A percentile compares a stretch with the other conserved stretches of the same genome.
These are phyloP conservation scores for Calycina herbarum DNA, from an alignment of 2,329 filamentous ascomycete species.

Conservation along the genomic window DNA sequence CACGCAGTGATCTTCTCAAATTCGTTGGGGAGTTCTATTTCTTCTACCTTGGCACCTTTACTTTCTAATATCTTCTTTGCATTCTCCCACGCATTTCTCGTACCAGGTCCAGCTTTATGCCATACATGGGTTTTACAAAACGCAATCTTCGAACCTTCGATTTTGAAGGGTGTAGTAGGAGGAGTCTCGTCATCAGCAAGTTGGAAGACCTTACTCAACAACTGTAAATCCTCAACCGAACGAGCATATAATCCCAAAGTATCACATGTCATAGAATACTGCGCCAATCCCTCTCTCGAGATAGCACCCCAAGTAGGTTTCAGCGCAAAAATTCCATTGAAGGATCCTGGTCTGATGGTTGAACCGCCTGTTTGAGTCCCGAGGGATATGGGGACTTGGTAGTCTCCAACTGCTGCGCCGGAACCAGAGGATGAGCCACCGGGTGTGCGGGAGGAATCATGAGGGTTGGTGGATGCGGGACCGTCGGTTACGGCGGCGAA, in stretches of 20 bases:
- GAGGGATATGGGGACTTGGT: conserved; percentile 52
- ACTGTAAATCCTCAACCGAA: conserved; percentile 55
- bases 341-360: conserved; percentile 63
- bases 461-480: conserved; percentile 58
- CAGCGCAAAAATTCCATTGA: conserved; percentile 63
- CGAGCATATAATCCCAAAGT: conserved; percentile 63
- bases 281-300: conserved; percentile 60
- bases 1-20: conserved; percentile 52
- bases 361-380: conserved; percentile 69
- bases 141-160: conserved; percentile 54
- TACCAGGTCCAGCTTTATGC: conserved; percentile 46
- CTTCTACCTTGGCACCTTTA: conserved; percentile 56
- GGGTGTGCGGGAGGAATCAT: conserved; percentile 53
- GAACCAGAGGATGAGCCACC: conserved; percentile 69
- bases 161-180: conserved; percentile 29
- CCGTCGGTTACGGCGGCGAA: conserved; percentile 59
- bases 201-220: conserved; percentile 54
- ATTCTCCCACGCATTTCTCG: conserved; percentile 43
- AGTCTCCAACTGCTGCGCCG: conserved; percentile 64
- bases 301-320: conserved; percentile 68
- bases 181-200: conserved; percentile 51
- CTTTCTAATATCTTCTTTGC: conserved; percentile 43
- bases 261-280: conserved; percentile 59
- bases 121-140: conserved; percentile 56
- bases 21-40: conserved; percentile 52